Evolutionary conservation across 2,329 filamentous ascomycete genomes (phyloP), one percentile per base, ranked within the genome.

Genomic region (Ceratocystis variospora): DNA sequence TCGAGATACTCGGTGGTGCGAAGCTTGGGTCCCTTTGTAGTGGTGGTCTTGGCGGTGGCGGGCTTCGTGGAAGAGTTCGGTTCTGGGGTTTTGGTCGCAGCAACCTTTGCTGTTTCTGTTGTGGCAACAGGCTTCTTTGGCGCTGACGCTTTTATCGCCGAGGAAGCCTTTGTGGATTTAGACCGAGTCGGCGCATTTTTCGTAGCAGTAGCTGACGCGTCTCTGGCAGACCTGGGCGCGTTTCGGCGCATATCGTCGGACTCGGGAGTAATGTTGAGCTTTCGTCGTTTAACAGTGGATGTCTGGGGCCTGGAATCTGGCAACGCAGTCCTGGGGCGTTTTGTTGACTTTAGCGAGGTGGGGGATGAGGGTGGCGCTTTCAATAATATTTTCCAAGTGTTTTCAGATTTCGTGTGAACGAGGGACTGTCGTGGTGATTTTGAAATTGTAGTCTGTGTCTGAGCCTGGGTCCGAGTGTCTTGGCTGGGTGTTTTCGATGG

Each of bases 1-100:
- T 96, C 87, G 48, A 99, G 81, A 73, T 89, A 84, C 71, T 89
- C 84, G n/a, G 92, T 96, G 22, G 83, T 90, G 71, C 90, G 87
- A 72, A 88, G 78, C 70, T 80, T 81, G 69, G 79, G 73, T 8
- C 64, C 62, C 25, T 65, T 67, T 19, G 66, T 33, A 19, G 61
- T 6, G n/a, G 50, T 17, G 46, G 61, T 22, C 33, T 61, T 61
- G 19, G 53, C 10, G 19, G 22, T 55, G 3, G 59, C 19, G 33
- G 50, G 44, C 66, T 64, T 64, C 28, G 61, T 50, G 15, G 62
- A 33, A 4, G 63, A 28, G 25, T 12, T 44, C 1, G 50, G n/a
- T 63, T 65, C 57, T 6, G 25, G 22, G 4, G 53, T 55, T 63
- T 61, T 55, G 5, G 50, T 62, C 5, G 41, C 19, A 12, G 50